Evolutionary conservation across 495 filamentous ascomycete genomes (phyloP), one percentile per base, ranked within the genome.

Genomic region (Xylaria curta): DNA sequence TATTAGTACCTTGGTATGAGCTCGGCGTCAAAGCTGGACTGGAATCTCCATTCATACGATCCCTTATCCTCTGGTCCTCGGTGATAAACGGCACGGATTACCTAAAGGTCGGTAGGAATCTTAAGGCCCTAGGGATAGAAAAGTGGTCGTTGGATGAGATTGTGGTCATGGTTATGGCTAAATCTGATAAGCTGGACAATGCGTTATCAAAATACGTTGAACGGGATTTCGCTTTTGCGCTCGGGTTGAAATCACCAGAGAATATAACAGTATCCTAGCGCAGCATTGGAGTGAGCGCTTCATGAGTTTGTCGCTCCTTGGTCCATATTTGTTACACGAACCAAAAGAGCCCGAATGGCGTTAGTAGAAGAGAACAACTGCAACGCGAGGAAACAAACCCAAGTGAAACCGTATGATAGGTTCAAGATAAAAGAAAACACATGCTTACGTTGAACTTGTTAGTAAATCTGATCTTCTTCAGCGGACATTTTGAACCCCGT

Each of bases 1-100:
- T 49, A 49, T 49, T 49, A 9, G 46, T 49, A 49, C 46, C 46
- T n/a, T 49, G 46, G 46, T 49, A 49, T 49, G 46, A 49, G 46
- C 46, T 49, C 1, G 46, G 46, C 0, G 19, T 49, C 17, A 49
- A 49, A 49, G 46, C 46, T n/a, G 46, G 46, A 19, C 8, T 49
- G 46, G 46, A 49, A 49, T 49, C 46, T n/a, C 46, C 46, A n/a
- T 49, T 49, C 21, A 49, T 49, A 8, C 17, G 46, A 49, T 49
- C 46, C 0, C 46, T 49, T 9, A 49, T 49, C 19, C 46, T 49
- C 17, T 49, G 46, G 46, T 49, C 46, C 19, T 49, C 46, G 17
- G 21, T 49, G 7, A 49, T 49, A n/a, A n/a, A n/a, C 21, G 46
- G 46, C 46, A 49, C 46, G 46, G 46, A 49, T 49, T 49, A 49